Conservation (phyloP, 2,329 filamentous ascomycete species). For the Botryosphaeria dothidea region DNA sequence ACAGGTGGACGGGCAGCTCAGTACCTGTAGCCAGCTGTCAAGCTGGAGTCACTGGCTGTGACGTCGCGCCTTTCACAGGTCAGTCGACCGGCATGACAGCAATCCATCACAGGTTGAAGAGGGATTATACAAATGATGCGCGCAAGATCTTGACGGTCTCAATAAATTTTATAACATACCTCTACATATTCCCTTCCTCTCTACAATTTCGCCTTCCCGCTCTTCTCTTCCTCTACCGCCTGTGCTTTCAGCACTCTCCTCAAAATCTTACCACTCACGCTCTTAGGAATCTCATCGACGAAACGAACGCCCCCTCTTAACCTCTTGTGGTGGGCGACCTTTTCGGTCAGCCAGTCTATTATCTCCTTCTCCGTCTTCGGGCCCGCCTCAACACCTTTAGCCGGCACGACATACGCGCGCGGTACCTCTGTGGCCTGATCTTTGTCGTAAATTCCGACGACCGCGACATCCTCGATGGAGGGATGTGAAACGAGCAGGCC, state of each 20-base stretch:
- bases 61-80: too few species aligned
- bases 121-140: too few species aligned
- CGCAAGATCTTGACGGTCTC: not conserved
- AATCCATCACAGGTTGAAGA: too few species aligned
- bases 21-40: too few species aligned
- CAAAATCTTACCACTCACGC: constrained; percentile 49
- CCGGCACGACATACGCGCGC: constrained; percentile 39
- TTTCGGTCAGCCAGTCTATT: constrained; percentile 42
- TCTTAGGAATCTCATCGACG: constrained; percentile 51
- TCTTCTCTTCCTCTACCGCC: constrained; percentile 41
- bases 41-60: too few species aligned
- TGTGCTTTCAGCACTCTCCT: constrained; percentile 46
- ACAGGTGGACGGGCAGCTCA: too few species aligned
- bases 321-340: constrained; percentile 50
- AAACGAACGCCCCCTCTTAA: constrained; percentile 48
- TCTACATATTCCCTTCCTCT: not conserved
- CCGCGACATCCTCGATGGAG: constrained; percentile 46
- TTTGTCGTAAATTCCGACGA: constrained; percentile 47
- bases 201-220: constrained; percentile 46
- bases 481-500: constrained; percentile 45
- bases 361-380: constrained; percentile 41
- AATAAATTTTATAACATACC: not conserved
- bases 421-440: constrained; percentile 48
- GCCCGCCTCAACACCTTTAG: constrained; percentile 31
- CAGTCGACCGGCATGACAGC: too few species aligned